These are phyloP conservation scores for Silene latifolia DNA, from an alignment of 148 eudicot species.

Conservation along the genomic window DNA sequence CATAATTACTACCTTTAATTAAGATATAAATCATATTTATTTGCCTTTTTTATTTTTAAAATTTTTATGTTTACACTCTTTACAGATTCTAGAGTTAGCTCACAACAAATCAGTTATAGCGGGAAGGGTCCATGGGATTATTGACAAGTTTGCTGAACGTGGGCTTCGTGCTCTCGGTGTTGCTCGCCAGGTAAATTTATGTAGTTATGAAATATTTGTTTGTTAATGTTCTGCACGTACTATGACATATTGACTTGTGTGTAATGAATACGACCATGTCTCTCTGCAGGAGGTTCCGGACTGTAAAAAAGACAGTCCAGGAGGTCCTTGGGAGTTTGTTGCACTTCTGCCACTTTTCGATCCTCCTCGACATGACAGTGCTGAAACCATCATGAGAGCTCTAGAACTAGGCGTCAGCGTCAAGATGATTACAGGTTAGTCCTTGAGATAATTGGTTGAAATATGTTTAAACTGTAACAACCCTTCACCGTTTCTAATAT, in stretches of 20 bases:
- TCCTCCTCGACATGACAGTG: slow-evolving; percentile 95
- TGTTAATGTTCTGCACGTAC: too few species aligned
- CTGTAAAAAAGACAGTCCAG: slow-evolving; percentile 57
- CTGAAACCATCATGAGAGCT: slow-evolving; percentile 74
- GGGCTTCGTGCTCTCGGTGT: slow-evolving; percentile 84
- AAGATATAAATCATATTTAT: not conserved
- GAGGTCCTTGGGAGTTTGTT: slow-evolving; percentile 85
- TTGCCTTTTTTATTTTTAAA: not conserved
- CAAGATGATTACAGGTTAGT: slow-evolving; percentile 81
- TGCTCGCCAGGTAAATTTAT: slow-evolving; percentile 57
- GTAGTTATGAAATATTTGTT: too few species aligned
- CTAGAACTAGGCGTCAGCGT: slow-evolving; percentile 81
- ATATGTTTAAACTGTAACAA: not conserved
- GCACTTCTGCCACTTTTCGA: slow-evolving; percentile 84
- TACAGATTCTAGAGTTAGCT: slow-evolving; percentile 65
- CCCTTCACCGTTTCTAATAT: not conserved
- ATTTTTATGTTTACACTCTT: not conserved
- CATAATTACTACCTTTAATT: too few species aligned
- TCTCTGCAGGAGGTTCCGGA: slow-evolving; percentile 64
- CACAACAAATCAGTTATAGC: slow-evolving; percentile 44
- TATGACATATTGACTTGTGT: not conserved
- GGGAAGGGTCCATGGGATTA: slow-evolving; percentile 49
- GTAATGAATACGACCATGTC: not conserved
- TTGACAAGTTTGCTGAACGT: slow-evolving; percentile 74
- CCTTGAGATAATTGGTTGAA: not conserved